Conservation (phyloP, 2,329 filamentous ascomycete species). For the Ascochyta koolunga region DNA sequence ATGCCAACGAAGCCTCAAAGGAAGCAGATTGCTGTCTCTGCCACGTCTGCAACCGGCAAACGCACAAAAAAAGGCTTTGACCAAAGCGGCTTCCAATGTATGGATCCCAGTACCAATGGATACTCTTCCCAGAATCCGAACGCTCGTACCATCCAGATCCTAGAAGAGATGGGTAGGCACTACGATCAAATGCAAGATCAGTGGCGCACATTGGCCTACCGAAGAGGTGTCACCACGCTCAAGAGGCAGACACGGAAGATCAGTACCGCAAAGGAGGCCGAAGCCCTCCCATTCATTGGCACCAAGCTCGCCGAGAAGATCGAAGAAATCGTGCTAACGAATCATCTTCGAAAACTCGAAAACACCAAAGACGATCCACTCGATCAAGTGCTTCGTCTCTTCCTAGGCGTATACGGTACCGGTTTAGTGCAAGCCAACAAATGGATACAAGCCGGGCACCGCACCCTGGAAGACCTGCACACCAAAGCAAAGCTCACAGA, state of each 20-base stretch:
- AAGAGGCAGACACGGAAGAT: slow-evolving; percentile 69
- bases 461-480: slow-evolving; percentile 73
- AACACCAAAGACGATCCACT: slow-evolving; percentile 70
- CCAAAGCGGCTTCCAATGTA: slow-evolving; percentile 61
- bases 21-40: not conserved
- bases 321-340: slow-evolving; percentile 82
- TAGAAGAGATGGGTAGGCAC: slow-evolving; percentile 79
- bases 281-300: slow-evolving; percentile 71
- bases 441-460: slow-evolving; percentile 78
- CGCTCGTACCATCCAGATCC: slow-evolving; percentile 72
- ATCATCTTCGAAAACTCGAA: slow-evolving; percentile 73
- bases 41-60: slow-evolving; percentile 8
- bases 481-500: slow-evolving; percentile 66
- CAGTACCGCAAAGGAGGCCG: slow-evolving; percentile 71
- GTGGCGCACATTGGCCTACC: slow-evolving; percentile 78
- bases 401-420: slow-evolving; percentile 80
- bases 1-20: slow-evolving; percentile 17
- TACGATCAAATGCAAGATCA: slow-evolving; percentile 77
- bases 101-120: slow-evolving; percentile 60
- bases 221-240: slow-evolving; percentile 76
- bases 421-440: slow-evolving; percentile 71
- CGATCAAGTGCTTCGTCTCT: slow-evolving; percentile 70
- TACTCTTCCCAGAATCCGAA: slow-evolving; percentile 69
- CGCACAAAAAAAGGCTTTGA: slow-evolving; percentile 30
- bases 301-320: slow-evolving; percentile 79